phyloP scores from a whole-genome alignment of 768 basidiomycete genomes.

The Lactifluus echinatus region DNA sequence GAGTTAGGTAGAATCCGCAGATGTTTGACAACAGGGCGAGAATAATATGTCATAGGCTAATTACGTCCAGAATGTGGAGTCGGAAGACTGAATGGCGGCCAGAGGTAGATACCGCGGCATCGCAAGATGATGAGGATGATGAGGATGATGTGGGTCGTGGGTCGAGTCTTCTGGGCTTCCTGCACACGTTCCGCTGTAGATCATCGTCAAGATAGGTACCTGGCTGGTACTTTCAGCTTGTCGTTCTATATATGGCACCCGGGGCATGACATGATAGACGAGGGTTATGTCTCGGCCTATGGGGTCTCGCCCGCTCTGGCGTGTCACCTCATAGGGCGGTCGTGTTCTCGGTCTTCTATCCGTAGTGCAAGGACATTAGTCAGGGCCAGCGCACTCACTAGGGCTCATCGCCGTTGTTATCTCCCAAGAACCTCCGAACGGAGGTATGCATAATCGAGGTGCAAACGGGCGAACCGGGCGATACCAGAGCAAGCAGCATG shows the following conservation, averaged over 20 bases:
- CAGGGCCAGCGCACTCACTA: no score
- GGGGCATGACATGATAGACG: not conserved
- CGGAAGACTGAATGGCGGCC: not conserved
- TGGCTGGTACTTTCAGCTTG: not conserved
- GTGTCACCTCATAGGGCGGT: not conserved
- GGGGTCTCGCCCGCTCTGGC: not conserved
- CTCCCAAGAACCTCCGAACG: not conserved
- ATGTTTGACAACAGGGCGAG: not conserved
- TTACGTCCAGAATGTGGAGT: not conserved
- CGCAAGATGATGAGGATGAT: not conserved
- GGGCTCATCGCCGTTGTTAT: not conserved
- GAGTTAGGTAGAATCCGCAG: not conserved
- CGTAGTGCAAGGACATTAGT: conserved; percentile 4
- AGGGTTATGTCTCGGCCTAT: not conserved
- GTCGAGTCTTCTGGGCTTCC: conserved; percentile 10
- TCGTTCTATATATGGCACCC: conserved; percentile 8
- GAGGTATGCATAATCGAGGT: not conserved
- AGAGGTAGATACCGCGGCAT: conserved; percentile 7
- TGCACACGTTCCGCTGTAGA: conserved; percentile 7
- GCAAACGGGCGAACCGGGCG: not conserved
- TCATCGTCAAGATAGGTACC: conserved; percentile 14
- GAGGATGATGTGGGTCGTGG: not conserved
- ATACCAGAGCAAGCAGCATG: not conserved
- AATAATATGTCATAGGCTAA: conserved; percentile 3
- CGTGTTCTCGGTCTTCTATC: not conserved